Evolutionary conservation across 108 stramenopile species (phyloP), one percentile per base, ranked within the genome.

Genomic region (Epithemia pelagica): DNA sequence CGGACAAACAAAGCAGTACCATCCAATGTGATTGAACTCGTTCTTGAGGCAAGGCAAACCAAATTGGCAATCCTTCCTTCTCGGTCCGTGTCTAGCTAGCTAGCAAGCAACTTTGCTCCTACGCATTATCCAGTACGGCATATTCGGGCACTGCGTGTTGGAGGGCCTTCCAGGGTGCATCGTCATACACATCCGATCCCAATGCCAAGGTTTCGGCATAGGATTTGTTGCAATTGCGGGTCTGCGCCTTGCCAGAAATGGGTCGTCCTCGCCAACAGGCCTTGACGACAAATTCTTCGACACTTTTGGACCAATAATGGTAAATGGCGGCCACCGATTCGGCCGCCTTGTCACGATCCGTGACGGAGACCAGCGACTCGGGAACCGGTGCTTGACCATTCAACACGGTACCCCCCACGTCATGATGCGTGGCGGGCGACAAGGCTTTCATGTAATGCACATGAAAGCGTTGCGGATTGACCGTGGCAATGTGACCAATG

Each of bases 61-160:
- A n/a, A n/a, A n/a, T n/a, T n/a, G n/a, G n/a, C n/a, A n/a, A n/a
- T n/a, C n/a, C n/a, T n/a, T n/a, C n/a, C n/a, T n/a, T n/a, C n/a
- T n/a, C n/a, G n/a, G n/a, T n/a, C n/a, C n/a, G n/a, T n/a, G n/a
- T n/a, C n/a, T n/a, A n/a, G n/a, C n/a, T n/a, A n/a, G n/a, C n/a
- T n/a, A n/a, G n/a, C n/a, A n/a, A n/a, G n/a, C n/a, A n/a, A n/a
- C n/a, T n/a, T n/a, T n/a, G n/a, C n/a, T n/a, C n/a, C n/a, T n/a
- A n/a, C n/a, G n/a, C 23, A 59, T 23, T 21, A 32, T 52, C 46
- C 23, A 52, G 23, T 10, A 62, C 30, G 30, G 62, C 55, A 56
- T 82, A 79, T 30, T 60, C 61, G 2, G 81, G 78, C 8, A 77
- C 78, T 31, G 51, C 62, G 52, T 70, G 59, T 60, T 76, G 76